Evolutionary conservation across 116 monocot species (phyloP).

Genomic region (Papilionanthe hybrid): DNA sequence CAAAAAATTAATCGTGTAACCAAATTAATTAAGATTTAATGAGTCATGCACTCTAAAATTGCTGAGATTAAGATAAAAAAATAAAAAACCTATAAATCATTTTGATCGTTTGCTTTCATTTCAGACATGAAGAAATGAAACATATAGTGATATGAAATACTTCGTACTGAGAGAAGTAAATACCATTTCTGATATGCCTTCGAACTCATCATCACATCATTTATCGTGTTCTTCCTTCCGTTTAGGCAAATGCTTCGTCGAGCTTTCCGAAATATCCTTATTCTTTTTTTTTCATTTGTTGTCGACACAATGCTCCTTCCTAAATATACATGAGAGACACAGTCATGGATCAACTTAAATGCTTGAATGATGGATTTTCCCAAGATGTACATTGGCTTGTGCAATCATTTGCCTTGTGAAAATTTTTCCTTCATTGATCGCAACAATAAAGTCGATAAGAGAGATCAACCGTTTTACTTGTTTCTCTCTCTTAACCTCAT

Average conservation of each 20-base stretch:
- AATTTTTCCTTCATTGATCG: conserved; percentile 49
- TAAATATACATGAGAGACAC: conserved; percentile 14
- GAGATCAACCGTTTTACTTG: conserved; percentile 46
- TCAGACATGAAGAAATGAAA: too few species aligned
- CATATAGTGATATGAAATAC: too few species aligned
- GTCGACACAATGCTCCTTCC: conserved; percentile 47
- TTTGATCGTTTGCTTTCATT: too few species aligned
- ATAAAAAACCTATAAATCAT: too few species aligned
- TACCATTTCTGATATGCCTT: conserved; percentile 68
- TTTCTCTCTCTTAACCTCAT: conserved; percentile 22
- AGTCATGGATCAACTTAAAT: background rate
- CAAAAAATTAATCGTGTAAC: too few species aligned
- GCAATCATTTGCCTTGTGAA: conserved; percentile 61
- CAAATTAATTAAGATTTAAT: too few species aligned
- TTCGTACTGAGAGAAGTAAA: background rate
- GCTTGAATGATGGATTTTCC: background rate
- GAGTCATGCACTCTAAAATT: too few species aligned
- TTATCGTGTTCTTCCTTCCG: conserved; percentile 50
- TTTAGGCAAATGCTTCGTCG: conserved; percentile 40
- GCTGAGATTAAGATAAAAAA: too few species aligned
- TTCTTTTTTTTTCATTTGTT: conserved; percentile 13
- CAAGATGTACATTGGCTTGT: conserved; percentile 48
- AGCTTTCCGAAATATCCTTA: conserved; percentile 21
- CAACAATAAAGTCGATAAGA: conserved; percentile 45
- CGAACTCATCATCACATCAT: conserved; percentile 51